Conservation (phyloP, 768 basidiomycete species). For the Hericium rajendrae region DNA sequence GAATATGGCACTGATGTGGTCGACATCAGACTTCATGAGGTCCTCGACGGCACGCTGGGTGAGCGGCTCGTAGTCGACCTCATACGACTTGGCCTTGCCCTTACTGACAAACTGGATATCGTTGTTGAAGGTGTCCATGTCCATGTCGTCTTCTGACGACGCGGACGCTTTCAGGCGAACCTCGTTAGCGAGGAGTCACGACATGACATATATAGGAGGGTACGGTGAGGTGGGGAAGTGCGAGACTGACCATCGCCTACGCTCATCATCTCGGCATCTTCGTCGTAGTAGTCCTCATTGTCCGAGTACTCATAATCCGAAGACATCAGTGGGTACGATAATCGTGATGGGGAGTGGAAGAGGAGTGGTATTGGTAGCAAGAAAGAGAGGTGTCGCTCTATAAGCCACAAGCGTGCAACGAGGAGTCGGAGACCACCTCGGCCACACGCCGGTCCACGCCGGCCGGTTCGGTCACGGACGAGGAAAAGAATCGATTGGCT, state of each 20-base stretch:
- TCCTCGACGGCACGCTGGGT: conserved; percentile 65
- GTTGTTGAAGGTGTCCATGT: conserved; percentile 54
- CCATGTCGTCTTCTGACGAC: conserved; percentile 52
- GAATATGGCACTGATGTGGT: conserved; percentile 81
- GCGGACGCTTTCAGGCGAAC: conserved; percentile 27
- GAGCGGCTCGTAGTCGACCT: conserved; percentile 77
- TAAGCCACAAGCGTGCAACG: background rate
- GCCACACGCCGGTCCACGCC: background rate
- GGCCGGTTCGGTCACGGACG: conserved; percentile 1
- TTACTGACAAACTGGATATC: conserved; percentile 52
- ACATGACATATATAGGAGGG: conserved; percentile 14
- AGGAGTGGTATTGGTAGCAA: conserved; percentile 1
- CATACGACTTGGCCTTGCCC: conserved; percentile 61
- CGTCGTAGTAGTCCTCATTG: conserved; percentile 60
- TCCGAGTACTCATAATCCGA: conserved; percentile 70
- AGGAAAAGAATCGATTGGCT: background rate
- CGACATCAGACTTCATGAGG: conserved; percentile 68
- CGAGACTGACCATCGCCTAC: conserved; percentile 43
- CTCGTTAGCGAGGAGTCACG: background rate
- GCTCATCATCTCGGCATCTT: conserved; percentile 57
- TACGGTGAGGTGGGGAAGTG: background rate
- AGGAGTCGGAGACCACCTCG: background rate
- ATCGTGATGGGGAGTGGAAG: conserved; percentile 1
- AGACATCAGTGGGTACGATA: conserved; percentile 27
- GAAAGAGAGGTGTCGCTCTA: conserved; percentile 2